Evolutionary conservation across 2,329 filamentous ascomycete genomes (phyloP), one percentile per base, ranked within the genome.

Genomic region (Aspergillus aculeatus): DNA sequence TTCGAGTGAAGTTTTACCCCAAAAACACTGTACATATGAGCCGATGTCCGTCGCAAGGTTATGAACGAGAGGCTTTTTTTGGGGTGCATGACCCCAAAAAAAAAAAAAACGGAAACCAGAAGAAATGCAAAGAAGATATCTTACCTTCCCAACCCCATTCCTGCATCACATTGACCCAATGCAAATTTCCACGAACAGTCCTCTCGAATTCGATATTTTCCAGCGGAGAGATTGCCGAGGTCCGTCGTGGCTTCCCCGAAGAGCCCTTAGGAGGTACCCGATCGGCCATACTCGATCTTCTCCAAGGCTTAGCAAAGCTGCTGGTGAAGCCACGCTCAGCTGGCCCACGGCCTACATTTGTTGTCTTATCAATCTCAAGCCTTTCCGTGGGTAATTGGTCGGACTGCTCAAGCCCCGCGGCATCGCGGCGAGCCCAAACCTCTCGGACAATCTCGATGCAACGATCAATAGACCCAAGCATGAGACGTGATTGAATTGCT

Each of bases 91-190:
- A 9, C n/a, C 32, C 12, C 0, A 29, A 26, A 6, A 2, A 10
- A 49, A 49, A 29, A 57, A 47, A 53, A 49, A 26, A 19, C 29
- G 51, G 64, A 54, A 61, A 57, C 32, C 47, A 57, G 35, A 32
- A 23, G 41, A 21, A 47, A 55, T 23, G 12, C n/a, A 16, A 32
- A 50, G 24, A 5, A 53, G 50, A 53, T 50, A 66, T 77, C 82
- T 77, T 77, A 89, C 87, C 83, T 81, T 90, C 87, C 87, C 88
- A 90, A n/a, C 81, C 78, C 85, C 86, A 89, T 65, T 89, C 87
- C 62, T 83, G 83, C 88, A 90, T 90, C 47, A 90, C 86, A 41
- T 86, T 85, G 9, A 89, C 78, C 88, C 88, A 90, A 73, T 90
- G 88, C 68, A 88, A 74, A 50, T 79, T 79, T 3, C 88, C 87